Evolutionary conservation across 495 filamentous ascomycete species (phyloP), one percentile per base, ranked within the genome.

Genomic region (Podospora pseudopauciseta): DNA sequence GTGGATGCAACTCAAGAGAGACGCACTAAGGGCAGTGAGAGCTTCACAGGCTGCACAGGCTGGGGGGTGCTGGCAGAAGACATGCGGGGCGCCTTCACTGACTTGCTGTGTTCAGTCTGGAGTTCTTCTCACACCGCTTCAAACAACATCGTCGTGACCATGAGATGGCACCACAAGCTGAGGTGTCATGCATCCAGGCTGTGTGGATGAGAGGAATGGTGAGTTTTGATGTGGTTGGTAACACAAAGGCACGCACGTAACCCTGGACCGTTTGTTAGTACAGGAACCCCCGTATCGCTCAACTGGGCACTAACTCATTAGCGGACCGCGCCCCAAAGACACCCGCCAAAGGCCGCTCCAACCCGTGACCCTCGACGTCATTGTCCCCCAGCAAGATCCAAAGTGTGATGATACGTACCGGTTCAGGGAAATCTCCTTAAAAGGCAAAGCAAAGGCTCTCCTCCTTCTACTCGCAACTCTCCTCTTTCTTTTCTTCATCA

Each of bases 11-110:
- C 18, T 32, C 53, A 49, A 49, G 39, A 49, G 34, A 39, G 26
- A 73, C 85, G 72, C 85, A 94, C 93, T 70, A 99, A 84, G 64
- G 95, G 94, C 71, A 99, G 83, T 53, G 95, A 97, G 69, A 99
- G 84, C 85, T 95, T 97, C 80, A 97, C 92, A 69, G 92, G 90
- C 76, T 85, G 83, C 59, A 59, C 34, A 30, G 85, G 80, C 77
- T 70, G 71, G 67, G 77, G 66, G 55, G 68, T 55, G 59, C 63
- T 66, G 56, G 68, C 60, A 62, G 72, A 66, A 65, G 72, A 71
- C 75, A 76, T 77, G 19, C 19, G 64, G 74, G 66, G 65, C 69
- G 23, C 27, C 34, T 65, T 69, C 18, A 20, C 57, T 18, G 64
- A 30, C 53, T 30, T 60, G 56, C 56, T 27, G 56, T 58, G 56